Evolutionary conservation across 148 eudicot species (phyloP).

Genomic region (Linanthus parryae): DNA sequence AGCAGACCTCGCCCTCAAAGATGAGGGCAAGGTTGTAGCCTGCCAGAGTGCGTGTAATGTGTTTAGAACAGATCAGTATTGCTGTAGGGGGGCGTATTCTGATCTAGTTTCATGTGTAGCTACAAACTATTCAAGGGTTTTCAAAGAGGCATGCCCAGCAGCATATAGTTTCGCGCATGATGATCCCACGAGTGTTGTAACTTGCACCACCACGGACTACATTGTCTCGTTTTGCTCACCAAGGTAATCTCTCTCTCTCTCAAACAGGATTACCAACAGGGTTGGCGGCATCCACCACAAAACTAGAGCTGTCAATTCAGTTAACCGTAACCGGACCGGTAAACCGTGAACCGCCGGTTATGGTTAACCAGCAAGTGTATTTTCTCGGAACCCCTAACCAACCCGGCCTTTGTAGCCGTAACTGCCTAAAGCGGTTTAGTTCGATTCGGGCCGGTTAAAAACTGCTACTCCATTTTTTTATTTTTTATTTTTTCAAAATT

Average conservation of each 20-base stretch:
- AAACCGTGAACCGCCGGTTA: too few species aligned
- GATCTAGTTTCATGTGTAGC: constrained; percentile 51
- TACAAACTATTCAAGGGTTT: constrained; percentile 57
- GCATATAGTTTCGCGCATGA: constrained; percentile 87
- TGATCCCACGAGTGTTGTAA: constrained; percentile 72
- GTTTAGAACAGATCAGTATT: constrained; percentile 69
- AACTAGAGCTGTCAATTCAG: neutral
- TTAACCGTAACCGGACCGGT: neutral
- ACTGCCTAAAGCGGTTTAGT: too few species aligned
- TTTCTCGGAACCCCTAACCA: too few species aligned
- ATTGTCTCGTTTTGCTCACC: constrained; percentile 61
- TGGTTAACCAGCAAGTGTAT: too few species aligned
- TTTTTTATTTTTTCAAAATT: too few species aligned
- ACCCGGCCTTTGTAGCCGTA: too few species aligned
- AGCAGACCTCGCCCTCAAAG: constrained; percentile 43
- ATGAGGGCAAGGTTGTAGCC: constrained; percentile 43
- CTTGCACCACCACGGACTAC: constrained; percentile 61
- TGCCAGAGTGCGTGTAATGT: constrained; percentile 89
- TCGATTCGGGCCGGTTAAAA: too few species aligned
- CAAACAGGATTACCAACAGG: neutral
- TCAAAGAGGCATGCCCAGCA: constrained; percentile 72
- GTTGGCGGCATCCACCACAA: neutral
- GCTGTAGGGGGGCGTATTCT: constrained; percentile 61
- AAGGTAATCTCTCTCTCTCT: constrained; percentile 27
- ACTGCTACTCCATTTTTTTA: too few species aligned